Conservation (phyloP, 805 yeast species). For the Clavispora phyllophila region DNA sequence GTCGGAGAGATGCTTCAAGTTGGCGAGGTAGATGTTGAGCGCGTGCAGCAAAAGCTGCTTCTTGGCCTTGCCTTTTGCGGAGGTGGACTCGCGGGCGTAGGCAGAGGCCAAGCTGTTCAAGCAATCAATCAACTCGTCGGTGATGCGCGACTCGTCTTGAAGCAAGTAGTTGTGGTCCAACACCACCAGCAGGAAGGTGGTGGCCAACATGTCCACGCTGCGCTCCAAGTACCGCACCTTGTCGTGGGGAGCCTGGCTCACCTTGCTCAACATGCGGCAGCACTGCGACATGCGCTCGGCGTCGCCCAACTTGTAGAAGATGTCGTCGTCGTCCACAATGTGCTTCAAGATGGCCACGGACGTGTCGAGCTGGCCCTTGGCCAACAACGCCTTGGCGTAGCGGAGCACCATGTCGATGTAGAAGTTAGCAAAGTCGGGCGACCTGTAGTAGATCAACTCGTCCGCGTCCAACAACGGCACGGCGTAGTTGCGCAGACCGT, state of each 20-base stretch:
- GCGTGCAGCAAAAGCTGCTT: conserved; percentile 19
- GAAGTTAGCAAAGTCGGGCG: conserved; percentile 33
- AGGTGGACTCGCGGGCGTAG: conserved; percentile 17
- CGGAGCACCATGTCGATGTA: conserved; percentile 39
- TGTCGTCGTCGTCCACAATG: conserved; percentile 31
- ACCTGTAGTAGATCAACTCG: conserved; percentile 24
- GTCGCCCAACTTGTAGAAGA: conserved; percentile 36
- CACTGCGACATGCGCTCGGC: conserved; percentile 38
- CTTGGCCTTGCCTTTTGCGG: conserved; percentile 6
- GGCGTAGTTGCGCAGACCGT: conserved; percentile 21
- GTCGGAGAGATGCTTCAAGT: conserved; percentile 21
- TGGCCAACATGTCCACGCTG: conserved; percentile 27
- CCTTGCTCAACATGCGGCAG: conserved; percentile 30
- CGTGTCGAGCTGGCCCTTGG: conserved; percentile 33
- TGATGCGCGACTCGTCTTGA: conserved; percentile 22
- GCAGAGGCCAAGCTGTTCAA: conserved; percentile 32
- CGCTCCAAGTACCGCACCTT: conserved; percentile 24
- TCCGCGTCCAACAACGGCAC: conserved; percentile 32
- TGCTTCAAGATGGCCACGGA: conserved; percentile 24
- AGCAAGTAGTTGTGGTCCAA: conserved; percentile 23
- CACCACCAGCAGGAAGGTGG: conserved; percentile 23
- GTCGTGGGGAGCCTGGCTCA: conserved; percentile 16
- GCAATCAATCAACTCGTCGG: conserved; percentile 33
- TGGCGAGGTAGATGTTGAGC: conserved; percentile 34
- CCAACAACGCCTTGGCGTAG: conserved; percentile 36